Percentiles rank a stretch among this genome's conserved stretches.
Evolutionary conservation across 2,329 filamentous ascomycete genomes (phyloP).

Genomic region (Thielaviopsis punctulata): DNA sequence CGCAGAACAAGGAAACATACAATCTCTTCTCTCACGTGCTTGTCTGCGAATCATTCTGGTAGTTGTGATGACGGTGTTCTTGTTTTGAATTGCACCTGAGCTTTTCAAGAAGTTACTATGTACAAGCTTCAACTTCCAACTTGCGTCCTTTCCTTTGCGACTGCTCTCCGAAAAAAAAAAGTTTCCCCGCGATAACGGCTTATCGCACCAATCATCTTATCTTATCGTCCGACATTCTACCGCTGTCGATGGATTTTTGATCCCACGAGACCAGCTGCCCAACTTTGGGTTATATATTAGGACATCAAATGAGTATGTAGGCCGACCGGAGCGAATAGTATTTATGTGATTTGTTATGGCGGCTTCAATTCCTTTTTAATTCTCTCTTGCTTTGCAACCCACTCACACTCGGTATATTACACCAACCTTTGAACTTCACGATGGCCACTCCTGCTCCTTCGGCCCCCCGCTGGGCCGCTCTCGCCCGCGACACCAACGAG

Average conservation of each 20-base stretch:
- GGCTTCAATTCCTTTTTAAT: no score
- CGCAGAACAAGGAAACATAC: constrained; percentile 11
- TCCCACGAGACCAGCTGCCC: no score
- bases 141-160: neutral
- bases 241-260: neutral
- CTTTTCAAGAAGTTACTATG: neutral
- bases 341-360: no score
- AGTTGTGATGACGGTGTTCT: neutral
- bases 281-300: no score
- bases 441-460: neutral
- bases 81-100: neutral
- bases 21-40: constrained; percentile 26
- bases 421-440: neutral
- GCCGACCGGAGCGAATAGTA: no score
- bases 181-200: constrained; percentile 10
- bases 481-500: constrained; percentile 90
- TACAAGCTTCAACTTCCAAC: neutral
- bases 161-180: constrained; percentile 9
- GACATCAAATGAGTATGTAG: no score
- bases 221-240: neutral
- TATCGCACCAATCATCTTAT: neutral
- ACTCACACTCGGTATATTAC: no score
- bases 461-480: constrained; percentile 47
- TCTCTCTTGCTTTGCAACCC: no score
- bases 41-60: constrained; percentile 19